Base-by-base conservation (phyloP, 805 yeast genomes). In the Nakazawaea pomicola region DNA sequence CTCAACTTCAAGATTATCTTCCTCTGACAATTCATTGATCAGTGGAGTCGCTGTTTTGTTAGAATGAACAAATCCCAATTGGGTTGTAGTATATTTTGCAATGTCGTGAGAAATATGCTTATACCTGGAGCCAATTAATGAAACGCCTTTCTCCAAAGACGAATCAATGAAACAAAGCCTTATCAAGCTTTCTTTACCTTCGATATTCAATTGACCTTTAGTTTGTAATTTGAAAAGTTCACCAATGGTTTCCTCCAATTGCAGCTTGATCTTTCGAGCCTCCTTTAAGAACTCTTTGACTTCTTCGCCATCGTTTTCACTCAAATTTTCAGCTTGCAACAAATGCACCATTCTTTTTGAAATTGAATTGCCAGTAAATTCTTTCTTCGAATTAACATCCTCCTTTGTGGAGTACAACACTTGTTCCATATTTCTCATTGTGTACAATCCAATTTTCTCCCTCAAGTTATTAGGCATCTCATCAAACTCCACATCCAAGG, bases 371-470 rank as follows among this genome's bases (percentile, higher is more conserved):
- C 15, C 12, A 4, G 42, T 20, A 10, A 33, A 41, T 7, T 19
- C 31, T 12, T 46, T 33, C 3, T 49, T 14, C 41, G 35, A 8
- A 44, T 29, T 2, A 17, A 6, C n/a, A 35, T 45, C 8, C 12
- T n/a, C 39, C 24, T 19, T 61, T 49, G 32, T 63, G 61, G 28
- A 37, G 43, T 70, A 68, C 41, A 81, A 61, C 39, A 72, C 67
- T 17, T 63, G 57, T 50, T 83, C 88, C 82, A 89, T 81, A 58
- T 90, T 90, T 51, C 83, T 74, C 81, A 90, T 80, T 36, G 93
- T 75, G 50, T 83, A 80, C 33, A 85, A 70, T 1, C 95, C 93
- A 44, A 89, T 74, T 52, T 80, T 74, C 31, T 88, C 84, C 52
- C 76, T 78, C 48, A 82, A 70, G 37, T 71, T 66, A 40, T 72